Base-by-base conservation (phyloP, 345 rosid species). In the Populus euphratica region DNA sequence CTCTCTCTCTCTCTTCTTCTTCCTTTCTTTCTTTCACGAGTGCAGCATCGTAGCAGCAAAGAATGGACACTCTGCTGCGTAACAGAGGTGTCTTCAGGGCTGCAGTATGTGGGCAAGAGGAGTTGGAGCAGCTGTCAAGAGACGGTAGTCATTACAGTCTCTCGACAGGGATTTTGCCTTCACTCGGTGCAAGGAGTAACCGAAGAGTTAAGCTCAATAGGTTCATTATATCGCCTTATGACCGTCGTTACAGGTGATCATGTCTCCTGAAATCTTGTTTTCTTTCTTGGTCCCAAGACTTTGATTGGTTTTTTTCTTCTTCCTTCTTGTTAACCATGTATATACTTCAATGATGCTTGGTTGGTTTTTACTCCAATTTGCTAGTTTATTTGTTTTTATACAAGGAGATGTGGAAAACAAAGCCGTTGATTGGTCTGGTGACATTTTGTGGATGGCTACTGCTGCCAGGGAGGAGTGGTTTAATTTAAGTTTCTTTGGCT, bases 71-170 rank as follows among this genome's bases (percentile, higher is more conserved):
- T 41, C 69, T 52, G 20, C n/a, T 36, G 3, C n/a, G 72, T 0
- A 68, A 73, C 73, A 74, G 82, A 72, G 88, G 90, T n/a, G 59
- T 78, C 72, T 86, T 88, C 56, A 68, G 78, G 47, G 77, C 84
- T 31, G 76, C 91, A 6, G 75, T 87, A 0, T 87, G 93, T 62
- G 90, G 91, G 5, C 83, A 90, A 29, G 89, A 92, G 35, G 94
- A 91, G 88, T 56, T 90, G 2, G 96, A 96, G 78, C 96, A 89
- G 83, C 62, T 93, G 13, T 96, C 99, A 0, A 83, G 94, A 80
- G 94, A 91, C 14, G 92, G 93, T 3, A 96, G 99, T 78, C 94
- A 90, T 54, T 93, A 92, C 79, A 96, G 98, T 83, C 91, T 96
- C 56, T 77, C 97, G 1, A 92, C 93, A 39, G 96, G 92, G 8